A percentile compares a stretch with the other conserved stretches of the same genome.
Conservation (phyloP, 768 basidiomycete species). For the Russula sp. region DNA sequence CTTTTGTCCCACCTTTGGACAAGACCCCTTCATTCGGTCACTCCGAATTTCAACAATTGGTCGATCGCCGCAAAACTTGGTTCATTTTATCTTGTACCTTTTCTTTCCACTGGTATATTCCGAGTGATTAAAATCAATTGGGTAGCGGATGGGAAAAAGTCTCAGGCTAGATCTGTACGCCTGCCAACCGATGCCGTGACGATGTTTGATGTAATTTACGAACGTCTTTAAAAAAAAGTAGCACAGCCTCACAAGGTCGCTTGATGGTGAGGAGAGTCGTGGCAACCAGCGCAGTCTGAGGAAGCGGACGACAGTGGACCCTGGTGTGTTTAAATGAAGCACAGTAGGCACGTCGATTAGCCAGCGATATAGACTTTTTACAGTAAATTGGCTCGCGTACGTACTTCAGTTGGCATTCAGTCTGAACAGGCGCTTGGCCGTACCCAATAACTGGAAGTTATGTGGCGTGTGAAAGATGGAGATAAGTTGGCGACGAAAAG, state of each 20-base stretch:
- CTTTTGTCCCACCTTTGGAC: background rate
- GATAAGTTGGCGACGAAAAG: background rate
- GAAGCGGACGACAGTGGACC: background rate
- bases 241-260: background rate
- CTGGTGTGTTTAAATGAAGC: background rate
- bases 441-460: background rate
- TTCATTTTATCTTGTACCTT: background rate
- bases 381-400: conserved; percentile 4
- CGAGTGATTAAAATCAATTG: background rate
- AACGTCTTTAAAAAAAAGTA: background rate
- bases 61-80: background rate
- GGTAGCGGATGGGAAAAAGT: background rate
- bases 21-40: background rate
- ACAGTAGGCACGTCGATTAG: background rate
- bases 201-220: background rate
- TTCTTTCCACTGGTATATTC: background rate
- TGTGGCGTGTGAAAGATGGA: conserved; percentile 1
- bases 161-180: background rate
- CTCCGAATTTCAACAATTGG: background rate
- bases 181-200: conserved; percentile 3
- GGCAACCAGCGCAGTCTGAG: background rate
- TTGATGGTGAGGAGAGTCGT: background rate
- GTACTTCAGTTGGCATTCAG: background rate
- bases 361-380: background rate
- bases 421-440: background rate